These are phyloP conservation scores for Nidularia pulvinata DNA, from an alignment of 768 basidiomycete species.

Conservation along the genomic window DNA sequence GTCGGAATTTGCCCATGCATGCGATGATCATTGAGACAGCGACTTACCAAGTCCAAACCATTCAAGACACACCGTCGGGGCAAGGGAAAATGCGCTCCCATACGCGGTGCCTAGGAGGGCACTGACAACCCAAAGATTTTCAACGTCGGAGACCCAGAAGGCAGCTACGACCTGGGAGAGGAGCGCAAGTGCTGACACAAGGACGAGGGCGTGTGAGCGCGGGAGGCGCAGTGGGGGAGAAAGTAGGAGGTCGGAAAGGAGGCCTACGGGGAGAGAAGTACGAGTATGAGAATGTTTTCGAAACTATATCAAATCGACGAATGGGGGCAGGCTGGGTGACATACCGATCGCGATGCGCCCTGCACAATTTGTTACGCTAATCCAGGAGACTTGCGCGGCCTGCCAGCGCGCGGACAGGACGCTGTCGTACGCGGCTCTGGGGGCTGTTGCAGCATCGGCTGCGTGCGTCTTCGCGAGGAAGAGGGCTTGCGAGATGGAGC, in stretches of 20 bases:
- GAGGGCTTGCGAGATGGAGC: slow-evolving; percentile 54
- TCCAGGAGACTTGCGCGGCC: background rate
- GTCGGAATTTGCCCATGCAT: background rate
- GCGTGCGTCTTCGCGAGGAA: background rate
- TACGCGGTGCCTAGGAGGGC: slow-evolving; percentile 53
- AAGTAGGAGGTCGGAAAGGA: background rate
- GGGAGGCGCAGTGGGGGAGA: background rate
- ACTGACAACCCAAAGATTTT: slow-evolving; percentile 12
- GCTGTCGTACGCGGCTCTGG: background rate
- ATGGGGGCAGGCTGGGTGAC: background rate
- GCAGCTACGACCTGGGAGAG: background rate
- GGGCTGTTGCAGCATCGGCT: background rate
- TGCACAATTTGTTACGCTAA: background rate
- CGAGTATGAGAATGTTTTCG: background rate
- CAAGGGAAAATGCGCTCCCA: slow-evolving; percentile 59
- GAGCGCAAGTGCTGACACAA: background rate
- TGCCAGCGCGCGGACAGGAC: background rate
- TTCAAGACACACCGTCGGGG: slow-evolving; percentile 67
- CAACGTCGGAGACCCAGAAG: background rate
- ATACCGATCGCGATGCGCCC: background rate
- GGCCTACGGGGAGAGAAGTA: background rate
- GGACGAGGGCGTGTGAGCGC: background rate
- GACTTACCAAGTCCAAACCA: slow-evolving; percentile 77
- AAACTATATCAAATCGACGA: background rate
- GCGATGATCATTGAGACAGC: slow-evolving; percentile 25